phyloP scores from a whole-genome alignment of 2,329 filamentous ascomycete species.

The Zymoseptoria passerinii region DNA sequence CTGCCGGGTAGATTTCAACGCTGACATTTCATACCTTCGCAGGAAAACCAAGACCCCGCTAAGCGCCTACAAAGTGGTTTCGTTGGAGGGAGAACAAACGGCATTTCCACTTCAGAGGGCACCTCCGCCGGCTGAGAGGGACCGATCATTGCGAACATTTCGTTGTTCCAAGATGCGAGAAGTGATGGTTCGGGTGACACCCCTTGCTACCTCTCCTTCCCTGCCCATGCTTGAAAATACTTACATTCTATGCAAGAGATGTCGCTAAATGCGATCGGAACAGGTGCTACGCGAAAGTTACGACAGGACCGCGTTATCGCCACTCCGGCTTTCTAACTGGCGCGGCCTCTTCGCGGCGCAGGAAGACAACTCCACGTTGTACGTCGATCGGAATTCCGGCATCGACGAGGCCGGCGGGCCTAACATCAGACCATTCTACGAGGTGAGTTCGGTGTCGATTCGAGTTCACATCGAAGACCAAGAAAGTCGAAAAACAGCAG shows the following conservation, averaged over 20 bases:
- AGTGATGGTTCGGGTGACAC: background rate
- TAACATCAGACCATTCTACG: background rate
- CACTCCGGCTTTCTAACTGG: background rate
- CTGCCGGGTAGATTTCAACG: background rate
- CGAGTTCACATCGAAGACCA: background rate
- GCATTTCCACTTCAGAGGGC: conserved; percentile 12
- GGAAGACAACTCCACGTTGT: background rate
- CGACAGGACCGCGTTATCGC: background rate
- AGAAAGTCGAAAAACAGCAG: background rate
- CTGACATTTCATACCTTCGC: conserved; percentile 1
- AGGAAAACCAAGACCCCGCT: conserved; percentile 27
- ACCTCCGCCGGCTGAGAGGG: conserved; percentile 9
- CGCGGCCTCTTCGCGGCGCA: background rate
- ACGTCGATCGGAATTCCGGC: background rate
- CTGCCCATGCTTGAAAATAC: background rate
- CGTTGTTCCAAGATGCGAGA: background rate
- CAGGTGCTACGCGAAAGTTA: background rate
- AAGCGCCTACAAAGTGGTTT: conserved; percentile 26
- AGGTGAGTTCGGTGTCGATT: background rate
- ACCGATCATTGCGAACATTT: background rate
- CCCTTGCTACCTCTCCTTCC: background rate
- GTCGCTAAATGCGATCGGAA: background rate
- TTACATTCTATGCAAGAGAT: background rate
- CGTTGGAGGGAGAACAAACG: conserved; percentile 10
- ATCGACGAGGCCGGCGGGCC: background rate